Percentiles rank a stretch among this genome's conserved stretches.
Evolutionary conservation across 1,284 basidiomycete species (phyloP).

Genomic region (Boletus mariae): DNA sequence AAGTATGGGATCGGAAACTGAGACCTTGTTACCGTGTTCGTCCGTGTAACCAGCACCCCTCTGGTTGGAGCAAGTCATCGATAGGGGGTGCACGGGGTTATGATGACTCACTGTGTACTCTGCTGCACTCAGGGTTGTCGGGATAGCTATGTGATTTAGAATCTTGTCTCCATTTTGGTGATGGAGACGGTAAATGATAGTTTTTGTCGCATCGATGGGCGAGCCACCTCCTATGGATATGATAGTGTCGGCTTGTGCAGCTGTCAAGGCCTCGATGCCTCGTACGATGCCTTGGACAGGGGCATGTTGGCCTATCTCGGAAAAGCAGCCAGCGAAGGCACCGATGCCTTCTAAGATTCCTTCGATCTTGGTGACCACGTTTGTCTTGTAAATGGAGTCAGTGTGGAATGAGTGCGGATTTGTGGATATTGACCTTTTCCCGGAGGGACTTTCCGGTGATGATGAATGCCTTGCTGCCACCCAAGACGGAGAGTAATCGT

Average conservation of each 20-base stretch:
- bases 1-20: constrained; percentile 50
- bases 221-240: constrained; percentile 78
- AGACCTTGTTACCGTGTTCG: constrained; percentile 65
- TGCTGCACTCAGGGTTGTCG: constrained; percentile 79
- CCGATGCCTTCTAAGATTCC: constrained; percentile 49
- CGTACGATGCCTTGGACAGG: constrained; percentile 67
- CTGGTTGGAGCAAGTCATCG: constrained; percentile 29
- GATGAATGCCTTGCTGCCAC: constrained; percentile 59
- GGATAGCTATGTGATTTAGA: constrained; percentile 65
- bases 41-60: constrained; percentile 72
- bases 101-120: constrained; percentile 58
- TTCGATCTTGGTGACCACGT: constrained; percentile 60
- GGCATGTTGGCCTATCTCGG: constrained; percentile 73
- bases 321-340: constrained; percentile 66
- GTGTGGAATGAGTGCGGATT: constrained; percentile 2
- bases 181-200: constrained; percentile 60
- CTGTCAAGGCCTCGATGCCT: constrained; percentile 56
- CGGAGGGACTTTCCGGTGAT: constrained; percentile 69
- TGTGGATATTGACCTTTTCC: constrained; percentile 47
- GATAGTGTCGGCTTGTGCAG: constrained; percentile 60
- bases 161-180: constrained; percentile 48
- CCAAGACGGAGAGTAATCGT: constrained; percentile 51
- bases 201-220: constrained; percentile 75
- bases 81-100: not conserved
- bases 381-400: constrained; percentile 44